Evolutionary conservation across 1,284 basidiomycete species (phyloP).

Genomic region (Gymnopus androsaceus): DNA sequence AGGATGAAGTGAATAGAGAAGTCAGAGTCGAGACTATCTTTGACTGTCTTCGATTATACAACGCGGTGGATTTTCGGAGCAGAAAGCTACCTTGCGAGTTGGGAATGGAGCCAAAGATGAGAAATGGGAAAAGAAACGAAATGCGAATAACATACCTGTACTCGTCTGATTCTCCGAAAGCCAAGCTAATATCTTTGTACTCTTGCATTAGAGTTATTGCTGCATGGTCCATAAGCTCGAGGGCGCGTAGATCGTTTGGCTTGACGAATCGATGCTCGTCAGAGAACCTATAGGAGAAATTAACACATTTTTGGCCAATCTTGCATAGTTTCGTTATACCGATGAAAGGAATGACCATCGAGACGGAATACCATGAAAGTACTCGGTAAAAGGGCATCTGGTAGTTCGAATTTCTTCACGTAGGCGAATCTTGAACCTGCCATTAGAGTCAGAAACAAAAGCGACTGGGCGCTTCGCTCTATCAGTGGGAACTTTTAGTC

Average conservation of each 20-base stretch:
- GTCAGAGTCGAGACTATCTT: conserved; percentile 91
- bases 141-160: conserved; percentile 67
- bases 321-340: conserved; percentile 46
- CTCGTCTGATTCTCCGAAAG: conserved; percentile 96
- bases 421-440: conserved; percentile 92
- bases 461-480: no score
- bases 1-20: conserved; percentile 91
- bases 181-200: conserved; percentile 81
- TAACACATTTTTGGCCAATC: not conserved
- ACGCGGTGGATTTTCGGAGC: conserved; percentile 69
- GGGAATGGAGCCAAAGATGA: not conserved
- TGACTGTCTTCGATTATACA: conserved; percentile 86
- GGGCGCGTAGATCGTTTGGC: conserved; percentile 88
- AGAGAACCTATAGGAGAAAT: conserved; percentile 66
- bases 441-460: no score
- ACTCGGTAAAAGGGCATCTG: conserved; percentile 82
- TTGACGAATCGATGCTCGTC: conserved; percentile 83
- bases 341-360: conserved; percentile 95
- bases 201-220: conserved; percentile 83
- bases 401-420: conserved; percentile 88
- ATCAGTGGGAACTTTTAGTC: no score
- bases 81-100: conserved; percentile 66
- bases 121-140: not conserved
- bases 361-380: conserved; percentile 87
- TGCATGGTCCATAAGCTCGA: conserved; percentile 92